These are phyloP conservation scores for Albatrellus sp. DNA, from an alignment of 1,284 basidiomycete species.

Conservation along the genomic window DNA sequence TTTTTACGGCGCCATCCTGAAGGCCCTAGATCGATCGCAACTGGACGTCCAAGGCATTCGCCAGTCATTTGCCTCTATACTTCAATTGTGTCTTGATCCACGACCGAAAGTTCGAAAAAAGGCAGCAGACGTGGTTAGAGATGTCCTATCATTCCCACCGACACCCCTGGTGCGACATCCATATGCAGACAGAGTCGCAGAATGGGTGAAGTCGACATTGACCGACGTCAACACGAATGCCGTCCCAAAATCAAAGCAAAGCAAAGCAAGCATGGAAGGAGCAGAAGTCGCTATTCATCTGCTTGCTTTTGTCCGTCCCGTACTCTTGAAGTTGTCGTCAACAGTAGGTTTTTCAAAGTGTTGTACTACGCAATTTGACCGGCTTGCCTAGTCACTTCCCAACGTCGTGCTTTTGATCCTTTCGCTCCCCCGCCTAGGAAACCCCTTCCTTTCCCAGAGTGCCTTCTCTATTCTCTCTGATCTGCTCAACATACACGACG, in stretches of 20 bases:
- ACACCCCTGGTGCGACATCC: conserved; percentile 73
- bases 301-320: conserved; percentile 60
- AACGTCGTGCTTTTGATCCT: conserved; percentile 61
- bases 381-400: conserved; percentile 47
- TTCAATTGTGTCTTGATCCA: conserved; percentile 78
- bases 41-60: conserved; percentile 59
- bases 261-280: conserved; percentile 47
- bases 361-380: conserved; percentile 11
- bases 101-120: conserved; percentile 91
- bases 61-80: conserved; percentile 66
- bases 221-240: conserved; percentile 53
- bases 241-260: conserved; percentile 48
- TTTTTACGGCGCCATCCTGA: conserved; percentile 59
- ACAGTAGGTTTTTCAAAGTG: conserved; percentile 31
- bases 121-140: conserved; percentile 77
- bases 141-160: conserved; percentile 66
- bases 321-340: conserved; percentile 52
- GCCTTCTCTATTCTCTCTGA: conserved; percentile 73
- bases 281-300: conserved; percentile 75
- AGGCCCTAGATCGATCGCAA: conserved; percentile 57
- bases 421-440: conserved; percentile 69
- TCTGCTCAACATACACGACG: conserved; percentile 49
- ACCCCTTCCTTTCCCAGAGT: conserved; percentile 75
- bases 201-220: conserved; percentile 68
- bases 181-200: conserved; percentile 68